Base-by-base conservation (phyloP, 1,284 basidiomycete species). In the Chalciporus piperatoides region DNA sequence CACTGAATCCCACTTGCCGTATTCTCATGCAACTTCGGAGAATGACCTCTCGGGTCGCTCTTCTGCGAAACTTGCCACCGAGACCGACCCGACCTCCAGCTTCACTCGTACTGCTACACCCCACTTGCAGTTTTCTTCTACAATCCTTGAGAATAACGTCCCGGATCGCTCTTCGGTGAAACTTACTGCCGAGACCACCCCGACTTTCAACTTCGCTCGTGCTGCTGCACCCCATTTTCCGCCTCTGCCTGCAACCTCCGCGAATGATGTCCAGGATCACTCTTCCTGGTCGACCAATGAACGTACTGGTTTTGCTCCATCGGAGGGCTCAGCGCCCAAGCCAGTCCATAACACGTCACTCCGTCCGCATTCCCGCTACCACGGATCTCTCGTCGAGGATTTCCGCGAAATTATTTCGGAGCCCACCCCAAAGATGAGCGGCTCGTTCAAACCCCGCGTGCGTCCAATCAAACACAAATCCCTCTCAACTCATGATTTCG, bases 391-490 rank as follows among this genome's bases (percentile, higher is more conserved):
- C 15, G 5, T 9, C 6, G 33, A n/a, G 9, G 33, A 17, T 35
- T 4, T 35, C 30, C 49, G 32, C 49, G 28, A 38, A 28, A 21
- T 21, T 17, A 30, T 32, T 28, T 43, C 40, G 28, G 42, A 36
- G 24, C 44, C 42, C 25, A 27, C 44, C 15, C 4, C 44, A 41
- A 37, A 28, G 32, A 54, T 28, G 36, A 10, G 36, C 17, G 27
- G 15, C 27, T 37, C 23, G 15, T 25, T 21, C 39, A 46, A 17
- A n/a, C 35, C 44, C 49, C 38, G 38, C 25, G 47, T 30, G n/a
- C 40, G 30, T 19, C 50, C 46, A 14, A 42, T 63, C 42, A 49
- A 51, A 37, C 46, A 40, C 15, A 44, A 44, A 14, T 24, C 48
- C n/a, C 46, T 60, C 15, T 52, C 52, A 17, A 36, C 37, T 2